Base-by-base conservation (phyloP, 202 grass and related monocot species). In the Carex sylvatica region DNA sequence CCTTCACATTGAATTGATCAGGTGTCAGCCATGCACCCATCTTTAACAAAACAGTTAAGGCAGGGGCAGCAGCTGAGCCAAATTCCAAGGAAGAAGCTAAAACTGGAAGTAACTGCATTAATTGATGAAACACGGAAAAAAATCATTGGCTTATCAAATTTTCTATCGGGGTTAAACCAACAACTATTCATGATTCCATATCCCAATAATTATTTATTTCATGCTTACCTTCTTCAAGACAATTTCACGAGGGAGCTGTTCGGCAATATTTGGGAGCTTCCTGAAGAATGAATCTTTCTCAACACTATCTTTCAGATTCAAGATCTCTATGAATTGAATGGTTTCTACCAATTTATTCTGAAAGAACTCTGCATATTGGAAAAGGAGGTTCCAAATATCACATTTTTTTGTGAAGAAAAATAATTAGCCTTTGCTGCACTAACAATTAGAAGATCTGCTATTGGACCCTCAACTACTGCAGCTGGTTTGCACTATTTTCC, bases 251-350 rank as follows among this genome's bases (percentile, higher is more conserved):
- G 94, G 94, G 83, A 97, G 92, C 79, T 91, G 94, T 84, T 97
- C 90, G 2, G 97, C 89, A 86, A 99, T 86, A 83, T 97, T 99
- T 83, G 97, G 92, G 51, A 97, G 94, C 85, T 97, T 97, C 38
- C 94, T 87, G 79, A 97, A 97, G 87, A 97, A 97, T 16, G 85
- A 88, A 71, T 97, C 94, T 91, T 97, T 99, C 84, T 99, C 97
- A 83, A 99, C 93, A 30, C 93, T 99, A 69, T 99, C 96, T 76
- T 99, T 99, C 82, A 99, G 83, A 87, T 99, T 99, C 60, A 99
- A 86, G 84, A 97, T 85, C 85, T 97, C 94, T 90, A 97, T 97
- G 85, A 97, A 97, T 70, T 94, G 94, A 58, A 97, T 99, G 54
- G 93, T 96, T 83, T 96, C 97, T 84, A 99, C 97, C 84, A 97